These are phyloP conservation scores for Lipomyces spencermartinsiae DNA, from an alignment of 805 yeast species.

Conservation along the genomic window DNA sequence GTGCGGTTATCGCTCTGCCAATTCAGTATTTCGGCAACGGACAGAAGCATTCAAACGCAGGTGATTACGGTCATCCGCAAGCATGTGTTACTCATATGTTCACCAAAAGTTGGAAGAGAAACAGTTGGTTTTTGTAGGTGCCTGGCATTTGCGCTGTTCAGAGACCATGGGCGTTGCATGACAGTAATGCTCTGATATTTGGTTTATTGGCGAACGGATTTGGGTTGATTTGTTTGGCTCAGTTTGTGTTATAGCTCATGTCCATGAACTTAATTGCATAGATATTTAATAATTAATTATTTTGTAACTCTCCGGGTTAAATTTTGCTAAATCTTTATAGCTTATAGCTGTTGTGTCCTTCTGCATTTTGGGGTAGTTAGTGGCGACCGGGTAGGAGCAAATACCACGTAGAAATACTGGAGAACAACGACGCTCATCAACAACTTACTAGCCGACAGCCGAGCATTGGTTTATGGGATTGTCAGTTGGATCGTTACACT, in stretches of 20 bases:
- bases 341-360: no score
- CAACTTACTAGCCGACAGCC: no score
- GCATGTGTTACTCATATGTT: slow-evolving; percentile 34
- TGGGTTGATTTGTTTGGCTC: not conserved
- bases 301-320: not conserved
- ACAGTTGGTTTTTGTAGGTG: slow-evolving; percentile 22
- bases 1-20: slow-evolving; percentile 29
- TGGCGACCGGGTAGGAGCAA: no score
- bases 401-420: no score
- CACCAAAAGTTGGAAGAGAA: slow-evolving; percentile 24
- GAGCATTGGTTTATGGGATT: no score
- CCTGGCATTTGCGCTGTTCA: not conserved
- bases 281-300: no score
- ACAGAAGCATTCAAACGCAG: slow-evolving; percentile 35
- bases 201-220: not conserved
- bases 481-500: no score
- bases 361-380: no score
- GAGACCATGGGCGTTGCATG: not conserved
- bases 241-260: not conserved
- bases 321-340: no score
- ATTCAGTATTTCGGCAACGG: slow-evolving; percentile 34
- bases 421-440: no score
- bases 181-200: not conserved
- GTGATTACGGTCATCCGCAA: slow-evolving; percentile 24
- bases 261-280: no score